Percentiles rank a stretch among this genome's conserved stretches.
Conservation (phyloP, 2,329 filamentous ascomycete species). For the Colletotrichum agaves region DNA sequence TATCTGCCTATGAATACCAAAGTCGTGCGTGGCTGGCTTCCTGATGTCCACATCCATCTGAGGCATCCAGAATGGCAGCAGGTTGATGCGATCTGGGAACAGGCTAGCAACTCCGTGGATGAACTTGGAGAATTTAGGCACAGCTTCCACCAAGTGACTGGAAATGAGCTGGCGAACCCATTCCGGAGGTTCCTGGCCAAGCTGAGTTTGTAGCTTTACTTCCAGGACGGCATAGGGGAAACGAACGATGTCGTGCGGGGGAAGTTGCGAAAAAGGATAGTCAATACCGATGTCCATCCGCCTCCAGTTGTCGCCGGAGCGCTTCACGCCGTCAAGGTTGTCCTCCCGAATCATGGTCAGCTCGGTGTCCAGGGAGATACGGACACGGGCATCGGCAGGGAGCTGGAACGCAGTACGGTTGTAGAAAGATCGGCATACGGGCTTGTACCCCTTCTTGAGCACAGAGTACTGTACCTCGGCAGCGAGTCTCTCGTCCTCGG, state of each 20-base stretch:
- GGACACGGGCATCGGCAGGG: slow-evolving; percentile 93
- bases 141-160: slow-evolving; percentile 96
- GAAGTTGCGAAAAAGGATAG: slow-evolving; percentile 90
- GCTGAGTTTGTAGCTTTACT: slow-evolving; percentile 96
- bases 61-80: slow-evolving; percentile 96
- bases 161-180: slow-evolving; percentile 95
- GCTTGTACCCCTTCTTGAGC: slow-evolving; percentile 85
- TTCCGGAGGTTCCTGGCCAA: slow-evolving; percentile 92
- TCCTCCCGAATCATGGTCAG: slow-evolving; percentile 95
- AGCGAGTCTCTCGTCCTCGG: slow-evolving; percentile 88
- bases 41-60: slow-evolving; percentile 99
- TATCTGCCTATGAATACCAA: slow-evolving; percentile 86
- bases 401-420: slow-evolving; percentile 98
- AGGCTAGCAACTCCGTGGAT: slow-evolving; percentile 93
- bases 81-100: slow-evolving; percentile 86
- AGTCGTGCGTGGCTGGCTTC: slow-evolving; percentile 87
- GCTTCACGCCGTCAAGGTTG: slow-evolving; percentile 82
- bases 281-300: slow-evolving; percentile 98
- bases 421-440: slow-evolving; percentile 96
- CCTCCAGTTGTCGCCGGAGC: slow-evolving; percentile 91
- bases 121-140: slow-evolving; percentile 99
- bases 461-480: slow-evolving; percentile 94
- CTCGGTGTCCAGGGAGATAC: slow-evolving; percentile 96
- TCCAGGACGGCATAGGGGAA: slow-evolving; percentile 98
- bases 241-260: slow-evolving; percentile 83